A percentile compares a stretch with the other conserved stretches of the same genome.
Conservation (phyloP, 2,329 filamentous ascomycete species). For the Paraphaeosphaeria sporulosa region DNA sequence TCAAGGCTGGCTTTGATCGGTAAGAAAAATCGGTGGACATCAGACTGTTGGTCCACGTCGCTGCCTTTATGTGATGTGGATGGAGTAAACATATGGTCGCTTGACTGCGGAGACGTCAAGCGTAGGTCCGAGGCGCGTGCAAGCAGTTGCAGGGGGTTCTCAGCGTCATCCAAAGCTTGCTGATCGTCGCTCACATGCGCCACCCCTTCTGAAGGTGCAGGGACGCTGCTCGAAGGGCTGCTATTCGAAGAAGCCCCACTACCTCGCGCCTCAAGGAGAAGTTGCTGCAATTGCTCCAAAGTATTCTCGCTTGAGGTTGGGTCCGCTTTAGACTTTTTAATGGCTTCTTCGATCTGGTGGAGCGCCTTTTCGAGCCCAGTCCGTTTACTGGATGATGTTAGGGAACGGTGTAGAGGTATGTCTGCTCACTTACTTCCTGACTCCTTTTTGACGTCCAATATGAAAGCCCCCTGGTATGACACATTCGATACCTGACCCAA, state of each 20-base stretch:
- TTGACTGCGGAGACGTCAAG: conserved; percentile 53
- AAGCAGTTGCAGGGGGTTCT: conserved; percentile 77
- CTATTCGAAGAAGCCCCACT: conserved; percentile 12
- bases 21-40: conserved; percentile 72
- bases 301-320: conserved; percentile 30
- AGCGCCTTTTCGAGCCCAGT: conserved; percentile 78
- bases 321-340: conserved; percentile 44
- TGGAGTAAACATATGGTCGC: conserved; percentile 36
- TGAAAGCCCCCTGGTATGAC: conserved; percentile 70
- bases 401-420: not conserved
- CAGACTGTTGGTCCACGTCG: conserved; percentile 52
- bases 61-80: conserved; percentile 36
- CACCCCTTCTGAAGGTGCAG: conserved; percentile 31
- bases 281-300: conserved; percentile 54
- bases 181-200: conserved; percentile 46
- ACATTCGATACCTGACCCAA: conserved; percentile 66
- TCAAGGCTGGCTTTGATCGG: conserved; percentile 70
- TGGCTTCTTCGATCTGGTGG: conserved; percentile 75
- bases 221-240: conserved; percentile 33
- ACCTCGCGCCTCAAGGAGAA: conserved; percentile 59
- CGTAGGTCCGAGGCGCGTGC: conserved; percentile 75
- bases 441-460: conserved; percentile 75
- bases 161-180: conserved; percentile 73
- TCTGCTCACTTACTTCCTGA: conserved; percentile 69
- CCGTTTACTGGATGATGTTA: conserved; percentile 65